Conservation (phyloP, 192 early-diverging fungal genomes). For the Hyaloraphidium curvatum region DNA sequence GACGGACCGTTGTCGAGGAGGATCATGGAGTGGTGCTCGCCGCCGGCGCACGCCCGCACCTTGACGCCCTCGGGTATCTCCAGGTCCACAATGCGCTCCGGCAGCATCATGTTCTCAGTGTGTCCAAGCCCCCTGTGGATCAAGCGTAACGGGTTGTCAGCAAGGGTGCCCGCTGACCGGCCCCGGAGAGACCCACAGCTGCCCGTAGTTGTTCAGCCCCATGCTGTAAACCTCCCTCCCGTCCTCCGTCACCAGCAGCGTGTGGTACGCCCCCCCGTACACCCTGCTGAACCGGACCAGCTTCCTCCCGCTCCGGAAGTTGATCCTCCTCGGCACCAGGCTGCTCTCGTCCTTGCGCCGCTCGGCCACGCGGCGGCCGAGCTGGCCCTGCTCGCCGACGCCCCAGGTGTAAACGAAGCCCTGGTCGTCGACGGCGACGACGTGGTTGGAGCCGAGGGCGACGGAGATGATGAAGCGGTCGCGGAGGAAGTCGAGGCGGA, state of each 20-base stretch:
- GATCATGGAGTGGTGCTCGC: slow-evolving; percentile 68
- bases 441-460: slow-evolving; percentile 68
- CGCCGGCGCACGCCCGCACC: slow-evolving; percentile 49
- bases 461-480: slow-evolving; percentile 60
- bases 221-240: slow-evolving; percentile 45
- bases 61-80: slow-evolving; percentile 17
- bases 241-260: slow-evolving; percentile 51
- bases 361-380: slow-evolving; percentile 60
- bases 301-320: neutral
- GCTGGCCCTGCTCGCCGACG: slow-evolving; percentile 68
- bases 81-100: slow-evolving; percentile 11
- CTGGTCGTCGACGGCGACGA: slow-evolving; percentile 45
- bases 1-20: slow-evolving; percentile 41
- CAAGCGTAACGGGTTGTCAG: too few species aligned
- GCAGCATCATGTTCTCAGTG: slow-evolving; percentile 18
- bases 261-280: slow-evolving; percentile 65
- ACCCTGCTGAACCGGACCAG: slow-evolving; percentile 35
- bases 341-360: slow-evolving; percentile 22
- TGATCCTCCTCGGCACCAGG: slow-evolving; percentile 17
- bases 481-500: slow-evolving; percentile 33
- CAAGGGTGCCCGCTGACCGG: too few species aligned
- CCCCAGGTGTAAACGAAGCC: slow-evolving; percentile 81
- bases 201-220: slow-evolving; percentile 82
- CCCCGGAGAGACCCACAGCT: slow-evolving; percentile 69
- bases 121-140: too few species aligned